Evolutionary conservation across 129 eudicot species (phyloP), one percentile per base, ranked within the genome.

Genomic region (Flaveria brownii): DNA sequence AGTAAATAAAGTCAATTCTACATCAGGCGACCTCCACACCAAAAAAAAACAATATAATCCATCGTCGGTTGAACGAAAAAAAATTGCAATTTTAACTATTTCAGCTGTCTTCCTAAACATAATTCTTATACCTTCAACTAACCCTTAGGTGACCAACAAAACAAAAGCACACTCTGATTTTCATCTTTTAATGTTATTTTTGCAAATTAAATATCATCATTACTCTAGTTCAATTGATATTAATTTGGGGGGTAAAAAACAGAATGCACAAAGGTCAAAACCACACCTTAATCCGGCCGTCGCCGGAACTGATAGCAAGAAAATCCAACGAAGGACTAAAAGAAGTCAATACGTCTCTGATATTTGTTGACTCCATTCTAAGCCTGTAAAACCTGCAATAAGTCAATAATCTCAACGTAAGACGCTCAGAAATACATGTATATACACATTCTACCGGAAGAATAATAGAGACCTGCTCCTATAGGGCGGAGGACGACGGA

Each of bases 291-390:
- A 94, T 84, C 72, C 97, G 89, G 30, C 96, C 93, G 71, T 91
- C 98, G 23, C 96, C 97, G 18, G 89, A 75, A 16, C 90, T 86
- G 57, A 94, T 84, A 36, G 98, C 96, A 63, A 94, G 86, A 70
- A 85, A 84, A 76, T 93, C 96, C 36, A 90, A 81, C 50, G 88
- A 79, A 0, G 98, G 96, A 70, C 91, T 94, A 75, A 94, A 94
- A 1, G 91, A 87, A 75, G 96, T 84, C 79, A 94, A 81, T 14
- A 94, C 16, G 68, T 91, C 98, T 75, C 90, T 88, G 10, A 94
- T 91, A 77, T 87, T 80, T 13, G 91, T 51, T 16, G 95, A 54
- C 55, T 81, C 89, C 97, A 88, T 92, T 74, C 64, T 16, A 77
- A 70, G 73, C 60, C 75, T 52, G 49, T 50, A 65, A 36, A 15